Conservation (phyloP, 192 early-diverging fungal genomes). For the Coemansia sp. region DNA sequence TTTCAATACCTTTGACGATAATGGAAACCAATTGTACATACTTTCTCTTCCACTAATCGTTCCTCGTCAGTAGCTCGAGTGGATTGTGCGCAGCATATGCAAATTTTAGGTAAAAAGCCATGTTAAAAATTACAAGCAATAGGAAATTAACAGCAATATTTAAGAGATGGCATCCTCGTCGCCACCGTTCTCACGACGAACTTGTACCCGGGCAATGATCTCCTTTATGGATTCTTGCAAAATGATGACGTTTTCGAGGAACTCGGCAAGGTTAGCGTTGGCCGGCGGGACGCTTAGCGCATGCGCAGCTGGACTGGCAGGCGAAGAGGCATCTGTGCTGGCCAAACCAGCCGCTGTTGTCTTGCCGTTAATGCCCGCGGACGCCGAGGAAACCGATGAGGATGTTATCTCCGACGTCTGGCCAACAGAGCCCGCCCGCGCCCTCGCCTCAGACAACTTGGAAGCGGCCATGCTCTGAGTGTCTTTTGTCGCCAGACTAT, state of each 20-base stretch:
- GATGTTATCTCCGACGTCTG: constrained; percentile 39
- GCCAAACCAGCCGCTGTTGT: background rate
- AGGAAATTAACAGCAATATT: background rate
- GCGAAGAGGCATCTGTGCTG: constrained; percentile 11
- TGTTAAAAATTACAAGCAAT: background rate
- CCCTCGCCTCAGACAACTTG: constrained; percentile 9
- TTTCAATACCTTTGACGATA: too few species aligned
- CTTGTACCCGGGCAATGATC: constrained; percentile 82
- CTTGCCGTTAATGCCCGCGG: constrained; percentile 9
- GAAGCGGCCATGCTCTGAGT: constrained; percentile 1
- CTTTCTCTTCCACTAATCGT: too few species aligned
- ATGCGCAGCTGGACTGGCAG: constrained; percentile 27
- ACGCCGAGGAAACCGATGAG: constrained; percentile 14
- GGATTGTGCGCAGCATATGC: background rate
- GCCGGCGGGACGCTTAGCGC: constrained; percentile 45
- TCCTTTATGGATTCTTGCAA: constrained; percentile 94
- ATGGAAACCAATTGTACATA: too few species aligned
- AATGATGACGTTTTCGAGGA: constrained; percentile 90
- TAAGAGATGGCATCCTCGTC: constrained; percentile 61
- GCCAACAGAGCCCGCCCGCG: constrained; percentile 31
- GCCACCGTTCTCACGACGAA: constrained; percentile 73
- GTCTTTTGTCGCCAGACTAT: background rate
- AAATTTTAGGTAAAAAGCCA: too few species aligned
- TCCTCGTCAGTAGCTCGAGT: too few species aligned
- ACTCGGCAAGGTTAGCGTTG: constrained; percentile 53